These are phyloP conservation scores for Suillus placidus DNA, from an alignment of 768 basidiomycete species.

Conservation along the genomic window DNA sequence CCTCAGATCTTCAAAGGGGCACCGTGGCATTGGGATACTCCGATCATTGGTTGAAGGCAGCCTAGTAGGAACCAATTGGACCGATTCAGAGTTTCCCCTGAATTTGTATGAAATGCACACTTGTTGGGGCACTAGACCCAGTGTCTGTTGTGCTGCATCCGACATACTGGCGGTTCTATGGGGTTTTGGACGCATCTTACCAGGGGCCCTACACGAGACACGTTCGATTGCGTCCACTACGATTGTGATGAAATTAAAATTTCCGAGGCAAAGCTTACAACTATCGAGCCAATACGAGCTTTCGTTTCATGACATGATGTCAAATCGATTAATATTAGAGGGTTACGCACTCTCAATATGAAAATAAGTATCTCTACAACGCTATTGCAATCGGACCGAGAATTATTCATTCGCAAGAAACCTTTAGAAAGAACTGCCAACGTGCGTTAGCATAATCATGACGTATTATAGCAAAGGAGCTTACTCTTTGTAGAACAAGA, in stretches of 20 bases:
- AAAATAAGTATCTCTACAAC: neutral
- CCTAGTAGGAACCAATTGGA: neutral
- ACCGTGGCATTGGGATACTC: neutral
- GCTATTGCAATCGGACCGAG: neutral
- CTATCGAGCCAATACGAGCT: neutral
- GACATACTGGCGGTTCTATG: neutral
- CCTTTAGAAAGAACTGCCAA: neutral
- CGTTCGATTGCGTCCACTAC: neutral
- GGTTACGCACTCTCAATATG: neutral
- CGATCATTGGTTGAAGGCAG: too few species aligned
- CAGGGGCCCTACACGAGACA: too few species aligned
- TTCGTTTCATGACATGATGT: neutral
- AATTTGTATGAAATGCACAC: neutral
- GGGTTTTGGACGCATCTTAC: neutral
- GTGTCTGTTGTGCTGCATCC: neutral
- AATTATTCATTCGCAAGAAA: neutral
- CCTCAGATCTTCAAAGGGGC: neutral
- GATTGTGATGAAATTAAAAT: neutral
- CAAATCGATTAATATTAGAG: neutral
- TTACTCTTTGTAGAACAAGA: slow-evolving; percentile 1
- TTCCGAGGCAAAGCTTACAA: neutral
- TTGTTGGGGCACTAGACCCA: too few species aligned
- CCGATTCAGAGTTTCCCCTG: neutral
- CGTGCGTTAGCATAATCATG: neutral
- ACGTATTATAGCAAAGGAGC: neutral